Evolutionary conservation across 1,284 basidiomycete species (phyloP), one percentile per base, ranked within the genome.

Genomic region (Leccinum pachyderme): DNA sequence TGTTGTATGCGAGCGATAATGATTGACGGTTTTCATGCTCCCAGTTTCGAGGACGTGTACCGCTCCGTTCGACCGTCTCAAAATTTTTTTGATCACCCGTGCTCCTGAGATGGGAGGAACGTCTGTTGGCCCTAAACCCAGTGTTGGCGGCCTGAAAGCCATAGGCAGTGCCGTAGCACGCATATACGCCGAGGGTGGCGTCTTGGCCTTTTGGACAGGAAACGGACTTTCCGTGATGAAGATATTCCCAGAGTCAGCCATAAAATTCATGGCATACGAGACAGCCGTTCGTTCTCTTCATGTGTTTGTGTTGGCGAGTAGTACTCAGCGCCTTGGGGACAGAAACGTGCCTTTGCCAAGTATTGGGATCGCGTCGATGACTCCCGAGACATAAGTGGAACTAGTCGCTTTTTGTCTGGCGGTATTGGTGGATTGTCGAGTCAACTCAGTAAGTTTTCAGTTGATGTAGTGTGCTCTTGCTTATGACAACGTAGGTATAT

Each of bases 241-340:
- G 77, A 98, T 99, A 62, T 91, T 98, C 63, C 96, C 89, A 31
- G 95, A 98, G 77, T 95, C 91, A 44, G 97, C 97, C 18, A 98
- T 99, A 82, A 99, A 98, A 74, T 99, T 99, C 75, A 86, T 97
- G 63, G 75, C 91, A 7, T 99, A 98, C 73, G 97, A 99, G 74
- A 91, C 92, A 59, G 86, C 91, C 52, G 91, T 93, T 64, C 73
- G 84, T 83, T 39, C 51, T 51, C 54, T 61, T 29, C 49, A 59
- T 54, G 56, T 58, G 39, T 44, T 53, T 58, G 25, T 56, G 31
- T 53, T 52, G 31, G 44, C 52, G 54, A 58, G 41, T 54, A 43
- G 48, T 49, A 57, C 59, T 63, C 63, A 59, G 58, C 49, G 49
- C 56, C 63, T 46, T 46, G 54, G 41, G 53, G 52, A 56, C 62